A percentile compares a stretch with the other conserved stretches of the same genome.
These are phyloP conservation scores for Rubia occidens DNA, from an alignment of 305 asterid genomes.

Conservation along the genomic window DNA sequence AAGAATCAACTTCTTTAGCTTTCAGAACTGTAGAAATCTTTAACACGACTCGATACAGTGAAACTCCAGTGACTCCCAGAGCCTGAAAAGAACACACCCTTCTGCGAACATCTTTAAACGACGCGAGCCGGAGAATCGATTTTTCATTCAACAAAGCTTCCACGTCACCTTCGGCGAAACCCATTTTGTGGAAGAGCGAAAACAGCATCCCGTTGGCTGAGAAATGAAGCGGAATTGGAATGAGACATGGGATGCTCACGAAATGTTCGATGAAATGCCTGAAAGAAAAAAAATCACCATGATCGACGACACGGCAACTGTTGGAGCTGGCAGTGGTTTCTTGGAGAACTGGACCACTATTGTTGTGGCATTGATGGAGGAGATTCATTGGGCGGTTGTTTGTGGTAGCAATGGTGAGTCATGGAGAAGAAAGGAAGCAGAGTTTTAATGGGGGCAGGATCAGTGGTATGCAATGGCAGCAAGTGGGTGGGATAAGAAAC, in stretches of 20 bases:
- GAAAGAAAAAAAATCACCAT: conserved; percentile 16
- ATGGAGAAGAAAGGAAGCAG: conserved; percentile 12
- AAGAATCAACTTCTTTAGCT: conserved; percentile 38
- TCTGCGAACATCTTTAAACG: conserved; percentile 39
- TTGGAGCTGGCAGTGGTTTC: neutral
- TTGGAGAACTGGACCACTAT: neutral
- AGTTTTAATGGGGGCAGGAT: neutral
- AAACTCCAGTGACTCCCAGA: conserved; percentile 31
- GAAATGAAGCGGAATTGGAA: neutral
- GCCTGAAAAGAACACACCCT: conserved; percentile 44
- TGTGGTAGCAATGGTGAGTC: conserved; percentile 6
- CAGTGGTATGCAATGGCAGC: conserved; percentile 1
- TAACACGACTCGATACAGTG: conserved; percentile 41
- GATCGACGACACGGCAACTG: neutral
- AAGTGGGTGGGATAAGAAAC: no score
- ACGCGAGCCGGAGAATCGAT: conserved; percentile 21
- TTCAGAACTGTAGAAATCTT: conserved; percentile 30
- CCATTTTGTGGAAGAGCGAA: conserved; percentile 48
- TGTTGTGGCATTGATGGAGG: neutral
- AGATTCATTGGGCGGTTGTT: neutral
- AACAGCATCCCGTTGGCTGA: conserved; percentile 36
- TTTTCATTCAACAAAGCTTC: conserved; percentile 28
- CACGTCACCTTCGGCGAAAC: conserved; percentile 46
- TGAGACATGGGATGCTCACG: neutral
- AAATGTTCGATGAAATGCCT: neutral